Evolutionary conservation across 2,329 filamentous ascomycete genomes (phyloP).

Genomic region (Calonectria montana): DNA sequence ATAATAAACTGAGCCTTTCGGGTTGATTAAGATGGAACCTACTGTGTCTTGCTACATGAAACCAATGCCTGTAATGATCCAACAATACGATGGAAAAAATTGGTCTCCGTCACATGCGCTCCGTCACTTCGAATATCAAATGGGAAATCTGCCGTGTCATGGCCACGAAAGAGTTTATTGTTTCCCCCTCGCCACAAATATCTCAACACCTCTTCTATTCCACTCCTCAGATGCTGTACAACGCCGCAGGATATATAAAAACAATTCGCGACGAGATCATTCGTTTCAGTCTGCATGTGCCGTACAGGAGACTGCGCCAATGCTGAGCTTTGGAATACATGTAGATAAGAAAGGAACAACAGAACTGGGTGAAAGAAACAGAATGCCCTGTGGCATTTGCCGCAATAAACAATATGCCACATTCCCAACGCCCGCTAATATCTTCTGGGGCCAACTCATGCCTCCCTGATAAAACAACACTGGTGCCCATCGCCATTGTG

Average conservation of each 20-base stretch:
- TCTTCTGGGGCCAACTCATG: slow-evolving; percentile 21
- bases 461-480: slow-evolving; percentile 20
- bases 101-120: not conserved
- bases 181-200: not conserved
- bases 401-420: not conserved
- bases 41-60: too few relatives aligned
- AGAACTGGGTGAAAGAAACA: slow-evolving; percentile 6
- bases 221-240: slow-evolving; percentile 1
- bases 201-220: not conserved
- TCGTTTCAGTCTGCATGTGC: slow-evolving; percentile 8
- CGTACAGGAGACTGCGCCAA: not conserved
- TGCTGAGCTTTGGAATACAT: slow-evolving; percentile 5
- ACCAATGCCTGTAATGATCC: too few relatives aligned
- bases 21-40: too few relatives aligned
- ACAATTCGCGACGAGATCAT: not conserved
- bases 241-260: slow-evolving; percentile 3
- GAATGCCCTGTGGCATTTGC: not conserved
- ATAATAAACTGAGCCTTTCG: not conserved
- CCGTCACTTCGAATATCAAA: not conserved
- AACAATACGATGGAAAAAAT: too few relatives aligned
- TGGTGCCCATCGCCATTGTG: slow-evolving; percentile 26
- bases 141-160: too few relatives aligned
- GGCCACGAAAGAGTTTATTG: slow-evolving; percentile 1
- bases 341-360: slow-evolving; percentile 12
- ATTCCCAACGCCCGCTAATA: slow-evolving; percentile 39